Base-by-base conservation (phyloP, 176 grass and related monocot genomes). In the Luzula sylvatica region DNA sequence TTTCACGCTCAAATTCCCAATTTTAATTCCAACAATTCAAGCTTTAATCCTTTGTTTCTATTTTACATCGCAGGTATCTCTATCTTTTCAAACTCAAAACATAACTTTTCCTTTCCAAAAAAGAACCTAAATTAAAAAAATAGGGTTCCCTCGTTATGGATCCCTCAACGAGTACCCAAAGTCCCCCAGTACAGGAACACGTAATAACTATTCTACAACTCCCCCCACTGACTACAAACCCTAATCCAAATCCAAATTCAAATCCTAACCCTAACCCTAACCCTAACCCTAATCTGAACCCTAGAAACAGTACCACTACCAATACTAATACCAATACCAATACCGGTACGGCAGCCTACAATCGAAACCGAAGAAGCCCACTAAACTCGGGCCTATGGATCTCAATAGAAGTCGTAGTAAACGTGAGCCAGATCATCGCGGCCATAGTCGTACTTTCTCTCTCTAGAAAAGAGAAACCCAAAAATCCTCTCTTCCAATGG, bases 311-410 rank as follows among this genome's bases (percentile, higher is more conserved):
- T 18, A 53, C 76, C 72, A 47, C 71, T 53, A 70, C 85, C 39
- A 82, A 76, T 59, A 68, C 65, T 40, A 35, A 35, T 35, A 35
- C 30, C 30, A 9, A 9, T 35, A 35, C 30, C 5, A 35, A 4
- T 35, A 35, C 30, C 5, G 9, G 30, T 35, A 35, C 30, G 30
- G 54, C 13, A 66, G 35, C n/a, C n/a, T 71, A 23, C 75, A 81
- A 65, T 44, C 65, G 15, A 75, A 73, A 55, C 72, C 78, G 65
- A 23, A 75, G 92, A 64, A 98, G 78, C 74, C 85, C 80, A 55
- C 69, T 90, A 65, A 90, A 90, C 69, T 98, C 92, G 82, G 92
- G 92, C 55, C 61, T 98, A 22, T 98, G 92, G 92, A 90, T 98
- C 68, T 86, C 77, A 16, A 56, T 98, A 71, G 85, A 98, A 77